Conservation (phyloP, 2,329 filamentous ascomycete genomes). For the Dryadomyces quercus-mongolicae region DNA sequence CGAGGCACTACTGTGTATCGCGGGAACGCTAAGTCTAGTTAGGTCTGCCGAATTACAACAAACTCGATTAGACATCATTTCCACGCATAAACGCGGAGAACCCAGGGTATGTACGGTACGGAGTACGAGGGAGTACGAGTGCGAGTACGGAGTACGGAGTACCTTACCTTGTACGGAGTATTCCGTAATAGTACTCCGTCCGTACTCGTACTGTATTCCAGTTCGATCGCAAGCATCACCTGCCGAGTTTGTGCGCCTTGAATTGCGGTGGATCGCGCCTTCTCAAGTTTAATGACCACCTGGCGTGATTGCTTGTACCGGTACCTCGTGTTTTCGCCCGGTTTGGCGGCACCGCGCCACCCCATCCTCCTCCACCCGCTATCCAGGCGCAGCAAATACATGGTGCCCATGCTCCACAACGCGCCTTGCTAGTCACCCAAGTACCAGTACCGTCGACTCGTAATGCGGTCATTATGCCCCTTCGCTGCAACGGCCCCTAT, state of each 20-base stretch:
- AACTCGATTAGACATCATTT: too few species aligned
- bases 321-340: background rate
- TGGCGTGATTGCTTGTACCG: background rate
- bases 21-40: background rate
- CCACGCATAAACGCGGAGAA: too few species aligned
- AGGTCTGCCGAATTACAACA: background rate
- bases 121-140: too few species aligned
- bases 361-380: background rate
- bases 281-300: background rate
- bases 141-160: background rate
- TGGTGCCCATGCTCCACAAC: background rate
- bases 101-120: too few species aligned
- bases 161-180: background rate
- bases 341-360: background rate
- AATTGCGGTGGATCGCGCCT: slow-evolving; percentile 3
- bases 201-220: too few species aligned
- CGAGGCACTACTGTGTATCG: background rate
- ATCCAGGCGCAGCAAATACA: too few species aligned
- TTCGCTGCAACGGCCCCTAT: background rate
- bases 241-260: background rate
- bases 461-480: background rate
- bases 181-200: too few species aligned
- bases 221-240: too few species aligned
- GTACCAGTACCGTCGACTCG: background rate
- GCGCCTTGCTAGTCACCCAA: background rate